Evolutionary conservation across 805 yeast species (phyloP).

Genomic region (Pichia nakasei): DNA sequence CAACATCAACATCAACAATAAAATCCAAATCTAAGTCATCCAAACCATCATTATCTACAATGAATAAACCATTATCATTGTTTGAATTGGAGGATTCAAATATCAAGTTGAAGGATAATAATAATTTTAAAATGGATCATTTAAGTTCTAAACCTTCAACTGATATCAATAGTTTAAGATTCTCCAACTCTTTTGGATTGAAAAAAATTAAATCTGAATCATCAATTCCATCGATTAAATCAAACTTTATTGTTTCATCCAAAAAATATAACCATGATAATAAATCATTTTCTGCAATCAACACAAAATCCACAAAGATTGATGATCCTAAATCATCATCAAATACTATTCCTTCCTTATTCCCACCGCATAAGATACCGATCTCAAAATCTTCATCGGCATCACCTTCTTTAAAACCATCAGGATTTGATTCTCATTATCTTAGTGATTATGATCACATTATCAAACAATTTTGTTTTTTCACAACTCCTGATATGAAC

Average conservation of each 20-base stretch:
- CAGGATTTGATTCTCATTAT: slow-evolving; percentile 9
- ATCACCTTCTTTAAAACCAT: slow-evolving; percentile 8
- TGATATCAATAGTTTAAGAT: slow-evolving; percentile 15
- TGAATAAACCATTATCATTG: background rate
- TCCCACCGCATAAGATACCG: background rate
- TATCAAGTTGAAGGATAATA: slow-evolving; percentile 23
- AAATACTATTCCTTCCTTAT: background rate
- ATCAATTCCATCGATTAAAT: slow-evolving; percentile 14
- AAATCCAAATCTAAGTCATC: too few species aligned
- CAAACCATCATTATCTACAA: background rate
- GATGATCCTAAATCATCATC: background rate
- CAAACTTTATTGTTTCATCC: background rate
- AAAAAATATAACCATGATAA: background rate
- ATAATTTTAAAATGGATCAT: slow-evolving; percentile 22
- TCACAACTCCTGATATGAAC: background rate
- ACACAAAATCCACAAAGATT: background rate
- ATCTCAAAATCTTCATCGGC: slow-evolving; percentile 5
- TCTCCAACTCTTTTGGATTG: slow-evolving; percentile 19
- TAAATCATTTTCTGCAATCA: background rate
- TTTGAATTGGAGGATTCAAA: slow-evolving; percentile 23
- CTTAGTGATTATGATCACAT: slow-evolving; percentile 9
- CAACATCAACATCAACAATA: background rate
- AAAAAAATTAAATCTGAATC: slow-evolving; percentile 27
- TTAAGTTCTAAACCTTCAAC: slow-evolving; percentile 11
- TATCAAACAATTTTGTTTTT: slow-evolving; percentile 7